Base-by-base conservation (phyloP, 257 asterid genomes). In the Marsdenia floribunda region DNA sequence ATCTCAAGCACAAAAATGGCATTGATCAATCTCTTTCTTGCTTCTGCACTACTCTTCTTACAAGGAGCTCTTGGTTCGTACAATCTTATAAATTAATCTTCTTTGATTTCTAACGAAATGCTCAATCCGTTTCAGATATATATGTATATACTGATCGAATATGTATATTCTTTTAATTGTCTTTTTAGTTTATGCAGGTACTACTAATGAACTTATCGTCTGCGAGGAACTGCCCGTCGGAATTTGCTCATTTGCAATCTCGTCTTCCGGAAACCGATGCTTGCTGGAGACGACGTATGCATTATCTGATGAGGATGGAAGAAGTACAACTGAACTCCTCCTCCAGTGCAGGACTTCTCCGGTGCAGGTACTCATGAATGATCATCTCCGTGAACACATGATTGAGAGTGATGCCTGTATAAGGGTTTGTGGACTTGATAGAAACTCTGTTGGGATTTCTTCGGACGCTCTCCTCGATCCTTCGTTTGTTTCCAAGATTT, bases 201-300 rank as follows among this genome's bases (percentile, higher is more conserved):
- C 49, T 6, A 44, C 8, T 44, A 29, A 29, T 22, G 90, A 80
- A 66, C 81, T 92, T 29, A 44, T 44, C n/a, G 57, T 85, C 14
- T 92, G 96, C n/a, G 96, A 90, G 76, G 80, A 85, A 0, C 77
- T 92, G 87, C 88, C 90, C 0, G 70, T 55, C 19, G 76, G 82
- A 8, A 75, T 80, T n/a, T 92, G 96, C 55, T 75, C 91, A 16
- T 92, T 85, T 60, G 83, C 96, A 1, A 75, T 92, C 1, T 80
- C 96, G 9, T 77, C 96, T 1, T 82, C 93, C 2, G 94, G 91
- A 46, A 89, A 90, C 79, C 78, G 97, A 60, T 90, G 97, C 75
- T 85, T 88, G 77, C 80, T 90, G 16, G 97, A 92, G 75, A 87
- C 85, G 49, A 6, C 49, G 21, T 80, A 55, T 74, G 79, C 42